Base-by-base conservation (phyloP, 2,329 filamentous ascomycete genomes). In the Fusarium tricinctum region DNA sequence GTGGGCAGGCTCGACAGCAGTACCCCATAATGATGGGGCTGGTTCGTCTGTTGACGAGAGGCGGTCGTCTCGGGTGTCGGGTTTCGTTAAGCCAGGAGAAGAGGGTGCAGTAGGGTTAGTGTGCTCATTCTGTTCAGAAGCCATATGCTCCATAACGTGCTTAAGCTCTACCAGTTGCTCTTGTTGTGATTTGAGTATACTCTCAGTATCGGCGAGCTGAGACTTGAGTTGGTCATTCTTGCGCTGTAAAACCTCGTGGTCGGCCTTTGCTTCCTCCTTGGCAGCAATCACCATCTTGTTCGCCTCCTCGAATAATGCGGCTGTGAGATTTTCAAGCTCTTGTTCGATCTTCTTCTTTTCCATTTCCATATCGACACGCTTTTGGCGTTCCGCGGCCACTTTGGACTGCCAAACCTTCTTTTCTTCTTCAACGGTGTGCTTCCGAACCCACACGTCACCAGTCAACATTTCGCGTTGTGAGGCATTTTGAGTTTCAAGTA, bases 251-350 rank as follows among this genome's bases (percentile, higher is more conserved):
- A 87, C 86, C 70, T 97, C 94, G 38, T 93, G 91, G 72, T 97
- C 93, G 68, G 88, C 89, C 64, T 94, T 90, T 10, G 96, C 94
- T 65, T 97, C 93, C 77, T 94, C 93, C 75, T 97, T 93, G 38
- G 95, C 95, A 17, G 74, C 77, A 40, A 95, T 92, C 52, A 99
- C 96, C 95, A 99, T 98, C 85, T 92, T 94, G 81, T 99, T 98
- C 49, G 96, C 96, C 83, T 99, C 95, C 77, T 98, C 94, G 68
- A 99, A 99, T n/a, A 99, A 85, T 28, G 93, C 94, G 2, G 93
- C 90, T 0, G 96, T 98, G 68, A 99, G 80, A 52, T 89, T 92
- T 80, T 98, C 96, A 45, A 99, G 82, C 79, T 99, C 96, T 71
- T 92, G 90, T 78, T 99, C 96, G 30, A 97, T 97, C 67, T 90